A percentile compares a stretch with the other conserved stretches of the same genome.
Evolutionary conservation across 176 grass and related monocot genomes (phyloP).

Genomic region (Elymus sibiricus): DNA sequence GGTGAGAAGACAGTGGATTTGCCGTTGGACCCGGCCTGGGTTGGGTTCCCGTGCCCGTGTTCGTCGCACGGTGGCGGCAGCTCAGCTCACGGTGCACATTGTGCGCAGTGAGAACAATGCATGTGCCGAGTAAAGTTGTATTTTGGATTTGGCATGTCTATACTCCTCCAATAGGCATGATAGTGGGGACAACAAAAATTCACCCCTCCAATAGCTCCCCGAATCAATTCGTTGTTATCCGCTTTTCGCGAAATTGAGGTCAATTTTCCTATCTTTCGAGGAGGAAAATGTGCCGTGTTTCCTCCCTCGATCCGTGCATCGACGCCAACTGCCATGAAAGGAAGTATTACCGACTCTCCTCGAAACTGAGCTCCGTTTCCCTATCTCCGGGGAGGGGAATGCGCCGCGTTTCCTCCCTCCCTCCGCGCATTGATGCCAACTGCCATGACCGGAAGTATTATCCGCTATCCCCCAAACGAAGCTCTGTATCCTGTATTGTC

Average conservation of each 20-base stretch:
- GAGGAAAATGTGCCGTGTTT: neutral
- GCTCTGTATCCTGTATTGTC: neutral
- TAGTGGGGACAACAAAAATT: too few species aligned
- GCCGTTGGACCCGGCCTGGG: neutral
- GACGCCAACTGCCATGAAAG: too few species aligned
- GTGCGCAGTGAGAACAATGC: neutral
- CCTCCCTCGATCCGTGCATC: neutral
- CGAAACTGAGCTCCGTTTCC: too few species aligned
- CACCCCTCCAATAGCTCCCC: too few species aligned
- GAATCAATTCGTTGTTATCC: too few species aligned
- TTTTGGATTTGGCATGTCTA: slow-evolving; percentile 5
- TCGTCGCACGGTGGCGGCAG: neutral
- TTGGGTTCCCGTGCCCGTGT: neutral
- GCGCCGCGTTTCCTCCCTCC: too few species aligned
- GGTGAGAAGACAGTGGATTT: neutral
- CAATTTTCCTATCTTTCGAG: neutral
- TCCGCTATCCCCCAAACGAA: neutral
- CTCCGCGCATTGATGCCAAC: too few species aligned
- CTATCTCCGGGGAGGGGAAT: too few species aligned
- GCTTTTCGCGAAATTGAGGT: neutral
- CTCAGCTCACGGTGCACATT: neutral
- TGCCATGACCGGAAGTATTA: too few species aligned
- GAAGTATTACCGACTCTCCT: too few species aligned
- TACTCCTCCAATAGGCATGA: too few species aligned
- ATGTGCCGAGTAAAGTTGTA: neutral